Base-by-base conservation (phyloP, 306 rosid genomes). In the Fragaria ananassa region DNA sequence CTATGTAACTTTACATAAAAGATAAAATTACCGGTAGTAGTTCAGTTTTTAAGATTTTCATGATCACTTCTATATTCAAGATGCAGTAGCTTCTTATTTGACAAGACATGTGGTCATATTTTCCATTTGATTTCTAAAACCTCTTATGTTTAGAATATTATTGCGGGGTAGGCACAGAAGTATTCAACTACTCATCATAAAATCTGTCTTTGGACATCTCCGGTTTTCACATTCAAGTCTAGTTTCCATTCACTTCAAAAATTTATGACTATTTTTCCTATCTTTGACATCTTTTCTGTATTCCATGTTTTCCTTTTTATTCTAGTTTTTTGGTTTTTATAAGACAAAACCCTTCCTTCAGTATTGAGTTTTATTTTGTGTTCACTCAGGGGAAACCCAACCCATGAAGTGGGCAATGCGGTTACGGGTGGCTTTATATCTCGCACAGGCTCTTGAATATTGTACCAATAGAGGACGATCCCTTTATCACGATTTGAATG, bases 401-500 rank as follows among this genome's bases (percentile, higher is more conserved):
- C 98, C 98, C 15, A 90, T 95, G 97, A 89, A 87, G 77, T 95
- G 97, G 96, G 87, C 96, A 31, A 95, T 92, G 93, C 91, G 98
- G 80, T 87, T 95, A 64, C 88, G 98, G 76, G 98, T 92, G 85
- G 98, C 97, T 77, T 82, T 95, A 62, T 83, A 87, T 86, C 96
- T 95, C 76, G 96, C 96, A 74, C 92, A 95, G 86, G 97, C 98
- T 68, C 91, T 95, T 37, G 97, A 95, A 78, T 95, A 95, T 83
- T 95, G 98, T 77, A 92, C 97, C 78, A 92, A 72, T 86, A 90
- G 78, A 81, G 98, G 96, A 51, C 97, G 98, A 29, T 91, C 97
- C 3, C 90, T 95, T 58, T 95, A 95, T 83, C 98, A 95, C 49
- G 98, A 95, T 89, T 88, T 95, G 75, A 92, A 95, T 76, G 96